Base-by-base conservation (phyloP, 2,329 filamentous ascomycete genomes). In the Hymenoscyphus repandus region DNA sequence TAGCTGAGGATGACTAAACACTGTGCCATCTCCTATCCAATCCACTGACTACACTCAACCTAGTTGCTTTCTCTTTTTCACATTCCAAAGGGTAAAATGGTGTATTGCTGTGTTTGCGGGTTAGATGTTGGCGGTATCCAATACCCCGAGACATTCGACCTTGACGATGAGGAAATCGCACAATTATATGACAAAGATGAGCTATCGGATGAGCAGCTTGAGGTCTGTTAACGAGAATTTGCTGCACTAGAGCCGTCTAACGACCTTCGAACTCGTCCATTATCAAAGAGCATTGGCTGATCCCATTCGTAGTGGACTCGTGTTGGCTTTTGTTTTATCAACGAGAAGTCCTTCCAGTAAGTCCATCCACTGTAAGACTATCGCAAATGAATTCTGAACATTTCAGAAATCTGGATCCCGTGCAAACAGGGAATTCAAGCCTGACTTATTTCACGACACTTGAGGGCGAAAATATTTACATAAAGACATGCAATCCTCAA, bases 81-180 rank as follows among this genome's bases (percentile, higher is more conserved):
- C 4, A 7, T 27, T 7, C 22, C 22, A 27, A 27, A 27, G 22
- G 7, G 7, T 7, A 27, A 31, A 27, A 48, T 48, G 46, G 45
- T 39, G 7, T 48, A 48, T 22, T 48, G 46, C 17, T 48, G 38
- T 22, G 31, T 48, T 33, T 50, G 48, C 30, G 48, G 48, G 22
- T 37, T 50, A 13, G 7, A 15, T 20, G 20, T 46, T 20, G 48
- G 15, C 18, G 48, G 48, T 15, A 36, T 50, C 31, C 41, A 1
- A 15, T 50, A 50, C 17, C 48, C 48, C 7, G 42, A 50, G n/a
- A 50, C 42, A 12, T 50, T 46, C n/a, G 42, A 50, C 15, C 33
- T 46, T 4, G 37, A 46, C 30, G 42, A 42, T 6, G 48, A 50
- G 7, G 42, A 50, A 30, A 46, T 40, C 10, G 45, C 34, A 20